Conservation (phyloP, 2,329 filamentous ascomycete species). For the Trichoderma sp. region DNA sequence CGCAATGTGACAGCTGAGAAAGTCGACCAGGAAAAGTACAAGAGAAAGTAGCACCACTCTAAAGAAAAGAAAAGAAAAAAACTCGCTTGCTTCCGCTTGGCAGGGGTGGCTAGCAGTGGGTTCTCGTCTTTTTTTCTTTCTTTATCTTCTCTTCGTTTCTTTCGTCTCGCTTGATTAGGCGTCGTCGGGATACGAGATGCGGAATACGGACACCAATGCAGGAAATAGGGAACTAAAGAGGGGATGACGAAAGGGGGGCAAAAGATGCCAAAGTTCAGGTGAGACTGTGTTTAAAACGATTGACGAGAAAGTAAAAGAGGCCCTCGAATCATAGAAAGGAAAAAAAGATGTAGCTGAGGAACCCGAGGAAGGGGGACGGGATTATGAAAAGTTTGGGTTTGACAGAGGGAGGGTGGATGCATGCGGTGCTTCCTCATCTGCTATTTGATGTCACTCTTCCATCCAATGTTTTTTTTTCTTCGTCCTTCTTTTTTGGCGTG, state of each 20-base stretch:
- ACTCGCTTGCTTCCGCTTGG: constrained; percentile 8
- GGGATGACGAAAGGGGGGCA: constrained; percentile 2
- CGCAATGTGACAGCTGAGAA: background rate
- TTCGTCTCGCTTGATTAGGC: background rate
- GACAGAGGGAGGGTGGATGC: constrained; percentile 11
- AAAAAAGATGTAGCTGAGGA: background rate
- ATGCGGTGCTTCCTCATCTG: background rate
- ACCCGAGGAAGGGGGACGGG: background rate
- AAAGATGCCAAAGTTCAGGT: background rate
- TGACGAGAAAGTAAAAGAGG: constrained; percentile 12
- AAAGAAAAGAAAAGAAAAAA: background rate
- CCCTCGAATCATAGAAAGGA: background rate
- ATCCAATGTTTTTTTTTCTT: background rate
- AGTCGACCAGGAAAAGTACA: background rate
- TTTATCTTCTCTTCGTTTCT: background rate
- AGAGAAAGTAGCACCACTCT: background rate
- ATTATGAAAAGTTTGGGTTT: background rate
- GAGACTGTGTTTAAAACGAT: background rate
- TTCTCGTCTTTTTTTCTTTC: background rate
- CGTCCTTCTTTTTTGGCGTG: background rate
- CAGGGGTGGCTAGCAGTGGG: background rate
- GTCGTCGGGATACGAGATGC: background rate
- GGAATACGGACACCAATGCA: constrained; percentile 1
- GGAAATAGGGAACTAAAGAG: constrained; percentile 10
- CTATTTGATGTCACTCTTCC: constrained; percentile 5